Percentiles rank a stretch among this genome's conserved stretches.
Evolutionary conservation across 2,329 filamentous ascomycete genomes (phyloP).

Genomic region (Scleromitrula shiraiana): DNA sequence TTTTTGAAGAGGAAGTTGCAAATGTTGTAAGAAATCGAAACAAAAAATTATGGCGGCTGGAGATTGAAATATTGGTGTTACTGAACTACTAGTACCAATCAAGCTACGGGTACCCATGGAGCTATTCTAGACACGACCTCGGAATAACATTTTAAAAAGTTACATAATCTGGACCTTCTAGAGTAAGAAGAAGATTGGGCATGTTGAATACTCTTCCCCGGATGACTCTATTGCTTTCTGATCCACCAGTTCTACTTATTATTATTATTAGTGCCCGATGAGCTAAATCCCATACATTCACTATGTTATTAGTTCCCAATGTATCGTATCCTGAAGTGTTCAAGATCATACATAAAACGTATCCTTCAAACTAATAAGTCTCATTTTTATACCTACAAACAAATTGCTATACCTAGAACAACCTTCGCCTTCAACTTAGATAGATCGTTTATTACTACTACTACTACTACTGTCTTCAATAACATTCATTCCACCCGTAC

Average conservation of each 20-base stretch:
- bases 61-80: not conserved
- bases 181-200: too few species aligned
- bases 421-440: too few species aligned
- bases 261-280: too few species aligned
- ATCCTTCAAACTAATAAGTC: not conserved
- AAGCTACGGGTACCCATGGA: too few species aligned
- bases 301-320: not conserved
- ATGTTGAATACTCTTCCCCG: too few species aligned
- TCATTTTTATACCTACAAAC: not conserved
- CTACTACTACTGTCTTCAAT: not conserved
- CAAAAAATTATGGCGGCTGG: not conserved
- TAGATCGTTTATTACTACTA: not conserved
- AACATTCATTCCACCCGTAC: not conserved
- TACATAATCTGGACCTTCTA: too few species aligned
- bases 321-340: conserved; percentile 2
- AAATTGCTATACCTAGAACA: not conserved
- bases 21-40: not conserved
- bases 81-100: not conserved
- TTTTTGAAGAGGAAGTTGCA: not conserved
- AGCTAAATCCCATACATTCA: not conserved
- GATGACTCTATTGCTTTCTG: not conserved
- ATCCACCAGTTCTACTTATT: too few species aligned
- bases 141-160: too few species aligned
- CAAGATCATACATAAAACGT: not conserved
- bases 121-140: too few species aligned